These are phyloP conservation scores for Boletellus deceptivus DNA, from an alignment of 1,284 basidiomycete species.

Conservation along the genomic window DNA sequence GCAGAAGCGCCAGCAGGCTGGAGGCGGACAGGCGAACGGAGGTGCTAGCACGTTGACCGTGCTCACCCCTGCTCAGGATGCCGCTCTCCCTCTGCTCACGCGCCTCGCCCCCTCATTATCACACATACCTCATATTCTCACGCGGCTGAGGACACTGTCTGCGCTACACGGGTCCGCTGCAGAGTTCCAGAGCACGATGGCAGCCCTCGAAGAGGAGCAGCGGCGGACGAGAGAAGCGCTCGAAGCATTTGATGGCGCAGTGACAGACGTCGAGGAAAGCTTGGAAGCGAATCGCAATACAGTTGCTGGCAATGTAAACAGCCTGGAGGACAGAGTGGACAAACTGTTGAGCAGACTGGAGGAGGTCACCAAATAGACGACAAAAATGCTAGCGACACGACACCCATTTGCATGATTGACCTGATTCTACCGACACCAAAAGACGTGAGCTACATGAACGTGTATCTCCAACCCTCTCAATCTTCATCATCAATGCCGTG, in stretches of 20 bases:
- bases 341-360: constrained; percentile 27
- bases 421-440: not conserved
- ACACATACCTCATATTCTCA: constrained; percentile 88
- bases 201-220: constrained; percentile 72
- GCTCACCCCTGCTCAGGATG: constrained; percentile 53
- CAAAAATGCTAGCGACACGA: not conserved
- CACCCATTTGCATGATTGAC: not conserved
- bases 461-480: constrained; percentile 1
- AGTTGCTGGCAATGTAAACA: constrained; percentile 69
- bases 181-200: constrained; percentile 70
- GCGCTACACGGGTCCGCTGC: constrained; percentile 80
- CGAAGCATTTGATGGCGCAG: constrained; percentile 65
- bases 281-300: constrained; percentile 72
- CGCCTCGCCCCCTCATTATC: constrained; percentile 87
- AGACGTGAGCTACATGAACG: no score
- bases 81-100: constrained; percentile 73
- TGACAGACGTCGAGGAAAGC: constrained; percentile 72
- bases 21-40: constrained; percentile 9
- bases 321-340: constrained; percentile 48
- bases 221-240: constrained; percentile 60
- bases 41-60: constrained; percentile 42
- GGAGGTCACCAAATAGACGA: constrained; percentile 18
- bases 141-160: constrained; percentile 81
- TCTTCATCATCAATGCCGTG: constrained; percentile 19
- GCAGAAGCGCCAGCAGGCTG: constrained; percentile 40